These are phyloP conservation scores for Westerdykella ornata DNA, from an alignment of 2,329 filamentous ascomycete genomes.

Conservation along the genomic window DNA sequence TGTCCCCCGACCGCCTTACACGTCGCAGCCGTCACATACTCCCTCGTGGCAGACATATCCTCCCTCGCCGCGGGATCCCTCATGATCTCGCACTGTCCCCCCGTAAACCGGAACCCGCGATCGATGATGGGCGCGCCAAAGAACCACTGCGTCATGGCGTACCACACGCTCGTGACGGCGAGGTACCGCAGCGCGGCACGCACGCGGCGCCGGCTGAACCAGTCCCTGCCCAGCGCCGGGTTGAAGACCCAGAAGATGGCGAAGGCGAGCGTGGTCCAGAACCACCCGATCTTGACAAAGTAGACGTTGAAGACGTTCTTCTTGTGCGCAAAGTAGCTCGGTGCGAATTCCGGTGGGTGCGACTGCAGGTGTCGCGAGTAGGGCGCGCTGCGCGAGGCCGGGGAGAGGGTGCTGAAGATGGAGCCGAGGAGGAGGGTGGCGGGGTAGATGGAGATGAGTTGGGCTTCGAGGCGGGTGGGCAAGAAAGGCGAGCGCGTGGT, in stretches of 20 bases:
- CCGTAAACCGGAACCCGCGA: slow-evolving; percentile 79
- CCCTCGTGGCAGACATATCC: slow-evolving; percentile 40
- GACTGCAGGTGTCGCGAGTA: slow-evolving; percentile 60
- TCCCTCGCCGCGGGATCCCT: slow-evolving; percentile 45
- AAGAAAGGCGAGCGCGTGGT: slow-evolving; percentile 52
- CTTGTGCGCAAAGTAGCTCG: slow-evolving; percentile 90
- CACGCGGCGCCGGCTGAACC: slow-evolving; percentile 39
- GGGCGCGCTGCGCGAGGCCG: slow-evolving; percentile 54
- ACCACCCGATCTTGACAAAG: slow-evolving; percentile 95
- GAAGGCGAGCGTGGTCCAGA: slow-evolving; percentile 77
- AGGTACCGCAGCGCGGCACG: slow-evolving; percentile 63
- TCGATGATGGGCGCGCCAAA: slow-evolving; percentile 90
- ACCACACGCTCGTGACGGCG: slow-evolving; percentile 71
- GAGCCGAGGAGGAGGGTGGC: slow-evolving; percentile 72
- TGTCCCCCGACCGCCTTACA: slow-evolving; percentile 76
- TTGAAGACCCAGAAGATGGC: slow-evolving; percentile 63
- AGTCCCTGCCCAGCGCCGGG: slow-evolving; percentile 46
- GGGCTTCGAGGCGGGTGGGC: slow-evolving; percentile 61
- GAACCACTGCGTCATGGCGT: slow-evolving; percentile 90
- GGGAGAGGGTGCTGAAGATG: slow-evolving; percentile 71
- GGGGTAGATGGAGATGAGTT: slow-evolving; percentile 67
- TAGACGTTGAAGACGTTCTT: slow-evolving; percentile 84
- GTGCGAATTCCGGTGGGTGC: slow-evolving; percentile 53
- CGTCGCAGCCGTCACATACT: slow-evolving; percentile 63
- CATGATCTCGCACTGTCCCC: slow-evolving; percentile 69